Percentiles rank a stretch among this genome's conserved stretches.
These are phyloP conservation scores for Smallanthus sonchifolius DNA, from an alignment of 129 eudicot genomes.

Conservation along the genomic window DNA sequence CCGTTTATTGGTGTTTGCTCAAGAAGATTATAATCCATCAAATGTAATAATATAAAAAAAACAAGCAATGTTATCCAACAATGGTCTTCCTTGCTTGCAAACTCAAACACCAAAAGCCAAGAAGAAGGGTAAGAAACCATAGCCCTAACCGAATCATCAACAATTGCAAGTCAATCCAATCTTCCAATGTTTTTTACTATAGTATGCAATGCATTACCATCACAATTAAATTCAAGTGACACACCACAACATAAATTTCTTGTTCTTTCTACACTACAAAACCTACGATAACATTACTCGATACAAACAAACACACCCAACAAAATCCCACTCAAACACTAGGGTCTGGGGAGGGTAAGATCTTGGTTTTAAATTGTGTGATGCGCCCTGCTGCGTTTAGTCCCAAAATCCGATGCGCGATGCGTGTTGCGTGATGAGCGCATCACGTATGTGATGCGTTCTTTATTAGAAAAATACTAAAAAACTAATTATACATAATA, in stretches of 20 bases:
- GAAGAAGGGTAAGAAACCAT: background rate
- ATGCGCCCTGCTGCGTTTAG: too few relatives aligned
- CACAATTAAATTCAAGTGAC: background rate
- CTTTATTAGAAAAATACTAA: too few relatives aligned
- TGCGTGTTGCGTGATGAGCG: too few relatives aligned
- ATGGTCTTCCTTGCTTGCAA: background rate
- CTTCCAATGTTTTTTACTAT: background rate
- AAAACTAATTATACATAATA: too few relatives aligned
- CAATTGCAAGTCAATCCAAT: constrained; percentile 1
- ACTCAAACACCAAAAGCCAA: background rate
- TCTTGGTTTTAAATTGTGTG: too few relatives aligned
- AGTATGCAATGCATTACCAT: constrained; percentile 4
- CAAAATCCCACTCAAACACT: too few relatives aligned
- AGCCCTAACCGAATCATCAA: background rate
- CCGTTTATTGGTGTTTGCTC: background rate
- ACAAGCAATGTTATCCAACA: background rate
- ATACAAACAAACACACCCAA: background rate
- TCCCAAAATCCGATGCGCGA: too few relatives aligned
- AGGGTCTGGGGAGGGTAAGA: too few relatives aligned
- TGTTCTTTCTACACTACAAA: background rate
- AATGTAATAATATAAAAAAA: background rate
- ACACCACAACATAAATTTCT: background rate
- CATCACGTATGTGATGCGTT: too few relatives aligned
- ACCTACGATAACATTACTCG: background rate
- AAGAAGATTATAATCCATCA: background rate